Conservation (phyloP, 1,284 basidiomycete species). For the Ceratobasidium sp. region DNA sequence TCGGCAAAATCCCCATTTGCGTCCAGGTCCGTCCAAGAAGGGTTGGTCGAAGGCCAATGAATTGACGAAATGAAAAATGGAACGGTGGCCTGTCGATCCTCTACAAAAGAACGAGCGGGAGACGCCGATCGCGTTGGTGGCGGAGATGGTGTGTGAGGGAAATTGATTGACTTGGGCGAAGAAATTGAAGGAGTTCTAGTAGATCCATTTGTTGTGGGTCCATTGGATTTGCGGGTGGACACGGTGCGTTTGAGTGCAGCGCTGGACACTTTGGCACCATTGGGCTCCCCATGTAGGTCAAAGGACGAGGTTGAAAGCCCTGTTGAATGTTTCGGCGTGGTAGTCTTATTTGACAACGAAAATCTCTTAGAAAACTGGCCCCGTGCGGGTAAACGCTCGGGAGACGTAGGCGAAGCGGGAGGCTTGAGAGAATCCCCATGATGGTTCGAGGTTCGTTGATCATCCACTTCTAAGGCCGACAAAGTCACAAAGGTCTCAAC, state of each 20-base stretch:
- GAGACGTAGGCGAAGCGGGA: slow-evolving; percentile 16
- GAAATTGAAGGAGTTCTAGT: slow-evolving; percentile 23
- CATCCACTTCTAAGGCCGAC: slow-evolving; percentile 35
- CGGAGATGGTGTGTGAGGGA: slow-evolving; percentile 24
- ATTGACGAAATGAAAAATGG: slow-evolving; percentile 73
- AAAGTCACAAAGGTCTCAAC: slow-evolving; percentile 79
- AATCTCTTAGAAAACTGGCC: slow-evolving; percentile 13
- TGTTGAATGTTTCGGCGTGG: slow-evolving; percentile 16
- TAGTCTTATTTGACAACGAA: not conserved
- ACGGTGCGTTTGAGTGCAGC: slow-evolving; percentile 18
- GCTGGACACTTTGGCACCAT: not conserved
- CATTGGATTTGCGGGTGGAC: slow-evolving; percentile 15
- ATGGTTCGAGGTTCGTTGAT: slow-evolving; percentile 49
- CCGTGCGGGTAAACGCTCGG: slow-evolving; percentile 13
- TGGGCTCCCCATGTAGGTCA: not conserved
- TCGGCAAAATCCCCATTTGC: slow-evolving; percentile 41
- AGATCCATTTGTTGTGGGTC: slow-evolving; percentile 28
- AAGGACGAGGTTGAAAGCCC: slow-evolving; percentile 12
- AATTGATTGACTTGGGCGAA: slow-evolving; percentile 19
- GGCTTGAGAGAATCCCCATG: slow-evolving; percentile 4
- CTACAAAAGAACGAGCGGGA: slow-evolving; percentile 25
- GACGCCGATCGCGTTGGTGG: slow-evolving; percentile 38
- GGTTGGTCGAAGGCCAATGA: slow-evolving; percentile 76
- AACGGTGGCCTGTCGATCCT: slow-evolving; percentile 44
- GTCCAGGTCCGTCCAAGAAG: slow-evolving; percentile 57